These are phyloP conservation scores for Halophytophthora polymorphica DNA, from an alignment of 352 stramenopile genomes.

Conservation along the genomic window DNA sequence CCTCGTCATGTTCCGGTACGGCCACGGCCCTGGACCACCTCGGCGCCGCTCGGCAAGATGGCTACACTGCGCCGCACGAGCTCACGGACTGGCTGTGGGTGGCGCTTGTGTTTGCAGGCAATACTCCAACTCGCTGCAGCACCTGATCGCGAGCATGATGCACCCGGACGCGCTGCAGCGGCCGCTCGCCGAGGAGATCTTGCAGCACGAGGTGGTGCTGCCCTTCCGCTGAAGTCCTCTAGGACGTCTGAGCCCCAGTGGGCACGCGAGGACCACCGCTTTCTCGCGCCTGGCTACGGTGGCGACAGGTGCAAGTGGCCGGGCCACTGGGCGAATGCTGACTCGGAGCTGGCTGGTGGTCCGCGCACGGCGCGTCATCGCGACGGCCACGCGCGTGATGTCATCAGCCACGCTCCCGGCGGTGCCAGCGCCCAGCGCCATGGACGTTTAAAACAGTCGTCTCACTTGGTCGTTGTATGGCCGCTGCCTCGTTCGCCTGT, in stretches of 20 bases:
- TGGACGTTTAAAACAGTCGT: too few relatives aligned
- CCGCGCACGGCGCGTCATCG: neutral
- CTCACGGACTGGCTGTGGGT: constrained; percentile 10
- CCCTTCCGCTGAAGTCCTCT: constrained; percentile 41
- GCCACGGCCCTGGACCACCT: constrained; percentile 1
- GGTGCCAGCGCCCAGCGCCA: neutral
- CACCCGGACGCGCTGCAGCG: constrained; percentile 81
- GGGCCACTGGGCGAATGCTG: too few relatives aligned
- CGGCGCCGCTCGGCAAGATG: neutral
- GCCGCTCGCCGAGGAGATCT: constrained; percentile 75
- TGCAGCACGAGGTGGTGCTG: constrained; percentile 80
- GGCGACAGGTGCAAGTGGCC: neutral
- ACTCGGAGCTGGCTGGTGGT: constrained; percentile 8
- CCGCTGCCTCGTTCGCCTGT: too few relatives aligned
- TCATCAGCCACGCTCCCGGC: constrained; percentile 17
- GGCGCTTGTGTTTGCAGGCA: constrained; percentile 31
- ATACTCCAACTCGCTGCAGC: constrained; percentile 86
- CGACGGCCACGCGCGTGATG: constrained; percentile 1
- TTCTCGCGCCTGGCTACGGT: constrained; percentile 3
- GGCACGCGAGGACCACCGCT: neutral
- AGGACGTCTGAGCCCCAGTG: neutral
- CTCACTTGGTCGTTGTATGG: too few relatives aligned
- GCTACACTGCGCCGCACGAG: too few relatives aligned
- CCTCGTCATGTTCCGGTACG: constrained; percentile 70
- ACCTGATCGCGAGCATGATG: constrained; percentile 86